Evolutionary conservation across 2,329 filamentous ascomycete genomes (phyloP).

Genomic region (Ophiostoma himal-ulmi): DNA sequence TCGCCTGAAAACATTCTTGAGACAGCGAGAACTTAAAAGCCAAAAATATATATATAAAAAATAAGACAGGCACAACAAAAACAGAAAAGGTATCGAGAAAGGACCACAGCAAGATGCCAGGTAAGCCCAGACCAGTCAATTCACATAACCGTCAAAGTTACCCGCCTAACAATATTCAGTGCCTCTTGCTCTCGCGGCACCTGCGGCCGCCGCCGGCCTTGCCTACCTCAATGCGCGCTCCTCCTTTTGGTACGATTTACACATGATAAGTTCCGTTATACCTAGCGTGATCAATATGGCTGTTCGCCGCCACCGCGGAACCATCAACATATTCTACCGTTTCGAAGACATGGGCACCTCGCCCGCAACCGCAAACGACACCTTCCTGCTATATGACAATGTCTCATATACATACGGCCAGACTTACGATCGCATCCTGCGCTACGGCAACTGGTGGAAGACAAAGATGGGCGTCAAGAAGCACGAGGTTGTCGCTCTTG

Average conservation of each 20-base stretch:
- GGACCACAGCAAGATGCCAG: not conserved
- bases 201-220: conserved; percentile 59
- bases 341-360: conserved; percentile 61
- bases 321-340: conserved; percentile 66
- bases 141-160: not conserved
- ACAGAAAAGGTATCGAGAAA: not conserved
- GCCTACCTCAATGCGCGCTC: conserved; percentile 73
- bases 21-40: not conserved
- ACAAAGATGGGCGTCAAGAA: conserved; percentile 56
- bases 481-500: conserved; percentile 71
- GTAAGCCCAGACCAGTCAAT: not conserved
- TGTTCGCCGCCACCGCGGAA: conserved; percentile 51
- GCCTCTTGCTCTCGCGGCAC: conserved; percentile 49
- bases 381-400: conserved; percentile 64
- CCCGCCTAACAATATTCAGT: conserved; percentile 34
- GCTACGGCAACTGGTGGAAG: conserved; percentile 71
- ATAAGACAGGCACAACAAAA: not conserved
- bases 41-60: not conserved
- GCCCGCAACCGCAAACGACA: conserved; percentile 45
- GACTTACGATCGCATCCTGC: conserved; percentile 62
- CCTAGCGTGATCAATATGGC: conserved; percentile 40
- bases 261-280: conserved; percentile 51
- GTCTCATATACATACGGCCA: conserved; percentile 67
- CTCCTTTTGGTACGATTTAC: conserved; percentile 59
- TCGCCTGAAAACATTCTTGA: not conserved